These are phyloP conservation scores for Neurospora sp. DNA, from an alignment of 495 filamentous ascomycete species.

Conservation along the genomic window DNA sequence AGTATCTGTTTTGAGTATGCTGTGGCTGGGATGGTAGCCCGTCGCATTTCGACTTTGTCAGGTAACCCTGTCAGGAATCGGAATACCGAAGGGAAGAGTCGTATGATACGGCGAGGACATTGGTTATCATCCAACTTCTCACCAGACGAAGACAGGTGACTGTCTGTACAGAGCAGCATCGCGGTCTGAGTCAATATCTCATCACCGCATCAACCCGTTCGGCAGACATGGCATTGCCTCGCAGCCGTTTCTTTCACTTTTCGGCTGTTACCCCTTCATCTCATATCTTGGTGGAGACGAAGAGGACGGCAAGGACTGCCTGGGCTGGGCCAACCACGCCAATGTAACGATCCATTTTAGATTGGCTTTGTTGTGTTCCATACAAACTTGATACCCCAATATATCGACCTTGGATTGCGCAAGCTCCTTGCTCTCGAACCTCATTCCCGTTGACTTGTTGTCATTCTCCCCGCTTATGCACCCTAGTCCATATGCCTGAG, in stretches of 20 bases:
- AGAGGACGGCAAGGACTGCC: background rate
- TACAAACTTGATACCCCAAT: background rate
- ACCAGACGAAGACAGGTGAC: background rate
- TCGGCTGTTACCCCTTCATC: background rate
- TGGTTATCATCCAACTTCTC: background rate
- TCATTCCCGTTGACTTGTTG: background rate
- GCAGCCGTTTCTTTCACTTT: background rate
- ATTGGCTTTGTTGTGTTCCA: background rate
- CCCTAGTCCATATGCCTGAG: constrained; percentile 3
- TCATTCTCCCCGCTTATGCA: constrained; percentile 6
- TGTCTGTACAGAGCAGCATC: background rate
- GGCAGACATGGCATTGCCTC: background rate
- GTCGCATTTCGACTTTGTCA: background rate
- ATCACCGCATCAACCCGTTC: background rate
- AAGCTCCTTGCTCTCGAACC: background rate
- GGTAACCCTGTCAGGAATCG: background rate
- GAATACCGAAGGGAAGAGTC: background rate
- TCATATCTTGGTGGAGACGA: background rate
- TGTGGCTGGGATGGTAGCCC: background rate
- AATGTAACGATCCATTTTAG: background rate
- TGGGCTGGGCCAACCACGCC: background rate
- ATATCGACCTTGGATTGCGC: background rate
- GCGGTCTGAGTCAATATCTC: background rate
- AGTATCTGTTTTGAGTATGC: constrained; percentile 20
- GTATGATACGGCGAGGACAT: background rate